Base-by-base conservation (phyloP, 768 basidiomycete species). In the Pholiota conissans region DNA sequence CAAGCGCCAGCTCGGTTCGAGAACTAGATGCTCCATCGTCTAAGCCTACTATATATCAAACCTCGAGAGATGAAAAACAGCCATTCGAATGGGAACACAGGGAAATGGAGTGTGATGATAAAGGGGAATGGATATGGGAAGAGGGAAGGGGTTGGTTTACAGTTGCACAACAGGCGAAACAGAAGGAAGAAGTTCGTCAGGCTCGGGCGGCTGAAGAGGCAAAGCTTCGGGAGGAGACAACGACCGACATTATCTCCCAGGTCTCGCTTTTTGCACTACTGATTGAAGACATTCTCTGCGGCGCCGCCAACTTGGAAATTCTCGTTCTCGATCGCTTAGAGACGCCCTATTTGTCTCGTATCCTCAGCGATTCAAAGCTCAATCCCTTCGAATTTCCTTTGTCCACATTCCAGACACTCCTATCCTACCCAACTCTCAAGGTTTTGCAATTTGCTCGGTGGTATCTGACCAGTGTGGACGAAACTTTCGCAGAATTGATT, bases 401-500 rank as follows among this genome's bases (percentile, higher is more conserved):
- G 6, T 20, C 27, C 8, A 49, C 28, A 2, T 30, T 55, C 13
- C 8, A 5, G 20, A 6, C 20, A 22, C 29, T 55, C 4, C 32
- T 55, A 10, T 48, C 29, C 3, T 37, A 9, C 20, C 29, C 40
- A 35, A 29, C 40, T 26, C 37, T 57, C 16, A n/a, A 49, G 48
- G 3, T 16, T 14, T 34, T 63, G 34, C 49, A 58, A 13, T 27
- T 63, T 4, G 16, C 24, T 24, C 56, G 52, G 5, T 60, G 52
- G 40, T 3, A 2, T 3, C 18, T 49, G 24, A 9, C 27, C 10
- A 28, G 13, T 1, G 5, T 49, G n/a, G 26, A 24, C 1, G 2
- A 18, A 20, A 7, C 29, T 57, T 8, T 50, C 18, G 18, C 14
- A 16, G 27, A 30, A 4, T 22, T 28, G 6, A 16, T 7, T 20